phyloP scores from a whole-genome alignment of 139 green algal genomes.

The Microglena sp. region DNA sequence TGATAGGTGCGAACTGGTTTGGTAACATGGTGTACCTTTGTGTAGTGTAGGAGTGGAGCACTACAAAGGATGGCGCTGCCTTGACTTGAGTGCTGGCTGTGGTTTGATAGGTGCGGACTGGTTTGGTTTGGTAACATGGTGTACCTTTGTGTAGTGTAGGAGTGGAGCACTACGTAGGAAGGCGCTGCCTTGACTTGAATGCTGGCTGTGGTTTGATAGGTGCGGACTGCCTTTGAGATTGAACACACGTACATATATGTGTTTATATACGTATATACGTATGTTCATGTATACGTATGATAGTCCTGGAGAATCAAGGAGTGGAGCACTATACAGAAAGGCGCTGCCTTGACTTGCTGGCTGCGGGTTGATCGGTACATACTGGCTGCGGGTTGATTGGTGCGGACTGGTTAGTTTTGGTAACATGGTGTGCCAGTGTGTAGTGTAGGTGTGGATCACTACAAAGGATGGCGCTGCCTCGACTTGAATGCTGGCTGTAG shows the following conservation, averaged over 20 bases:
- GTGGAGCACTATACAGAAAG: constrained; percentile 4
- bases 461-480: constrained; percentile 28
- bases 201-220: constrained; percentile 58
- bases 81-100: constrained; percentile 56
- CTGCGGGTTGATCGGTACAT: constrained; percentile 52
- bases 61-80: constrained; percentile 22
- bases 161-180: constrained; percentile 3
- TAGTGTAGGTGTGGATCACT: neutral
- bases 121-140: too few relatives aligned
- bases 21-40: too few relatives aligned
- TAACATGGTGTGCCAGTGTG: too few relatives aligned
- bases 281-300: too few relatives aligned
- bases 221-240: constrained; percentile 8
- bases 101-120: constrained; percentile 44
- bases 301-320: too few relatives aligned
- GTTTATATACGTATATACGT: too few relatives aligned
- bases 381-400: constrained; percentile 57
- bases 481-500: constrained; percentile 58
- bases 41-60: neutral
- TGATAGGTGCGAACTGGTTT: constrained; percentile 34
- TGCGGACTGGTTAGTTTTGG: constrained; percentile 8
- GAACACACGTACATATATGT: too few relatives aligned
- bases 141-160: too few relatives aligned
- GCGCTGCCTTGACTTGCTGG: constrained; percentile 51
- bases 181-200: constrained; percentile 44